phyloP scores from a whole-genome alignment of 140 eudicot genomes.

The Erigeron philadelphicus region DNA sequence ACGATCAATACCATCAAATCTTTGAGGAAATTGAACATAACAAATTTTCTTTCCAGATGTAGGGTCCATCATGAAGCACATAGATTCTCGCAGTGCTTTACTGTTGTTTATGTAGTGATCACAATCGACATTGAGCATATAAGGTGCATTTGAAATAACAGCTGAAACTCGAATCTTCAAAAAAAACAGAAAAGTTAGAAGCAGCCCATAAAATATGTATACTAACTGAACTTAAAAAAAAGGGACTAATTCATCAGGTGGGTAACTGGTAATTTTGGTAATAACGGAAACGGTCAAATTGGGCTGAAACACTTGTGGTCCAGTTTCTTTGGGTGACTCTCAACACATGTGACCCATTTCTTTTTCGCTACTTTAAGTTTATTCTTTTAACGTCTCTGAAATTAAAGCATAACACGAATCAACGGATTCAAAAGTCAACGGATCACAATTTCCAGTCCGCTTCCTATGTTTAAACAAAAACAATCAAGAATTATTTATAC shows the following conservation, averaged over 20 bases:
- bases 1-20: slow-evolving; percentile 95
- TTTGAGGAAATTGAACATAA: slow-evolving; percentile 94
- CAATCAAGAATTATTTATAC: slow-evolving; percentile 32
- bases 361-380: background rate
- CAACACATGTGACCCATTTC: background rate
- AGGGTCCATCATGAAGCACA: slow-evolving; percentile 99
- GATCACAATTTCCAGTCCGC: background rate
- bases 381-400: slow-evolving; percentile 2
- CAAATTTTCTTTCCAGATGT: slow-evolving; percentile 91
- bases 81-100: slow-evolving; percentile 87
- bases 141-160: slow-evolving; percentile 92
- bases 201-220: background rate
- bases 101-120: slow-evolving; percentile 97
- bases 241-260: too few species aligned
- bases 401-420: background rate
- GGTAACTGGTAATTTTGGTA: too few species aligned
- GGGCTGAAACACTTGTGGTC: too few species aligned
- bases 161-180: slow-evolving; percentile 86
- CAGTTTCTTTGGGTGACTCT: too few species aligned
- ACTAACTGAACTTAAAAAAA: background rate
- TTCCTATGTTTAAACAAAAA: background rate
- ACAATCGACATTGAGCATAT: slow-evolving; percentile 94
- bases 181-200: slow-evolving; percentile 18
- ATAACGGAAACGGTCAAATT: too few species aligned
- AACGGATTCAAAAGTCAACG: background rate